Conservation (phyloP, 2,329 filamentous ascomycete genomes). For the Colletotrichum zoysiae region DNA sequence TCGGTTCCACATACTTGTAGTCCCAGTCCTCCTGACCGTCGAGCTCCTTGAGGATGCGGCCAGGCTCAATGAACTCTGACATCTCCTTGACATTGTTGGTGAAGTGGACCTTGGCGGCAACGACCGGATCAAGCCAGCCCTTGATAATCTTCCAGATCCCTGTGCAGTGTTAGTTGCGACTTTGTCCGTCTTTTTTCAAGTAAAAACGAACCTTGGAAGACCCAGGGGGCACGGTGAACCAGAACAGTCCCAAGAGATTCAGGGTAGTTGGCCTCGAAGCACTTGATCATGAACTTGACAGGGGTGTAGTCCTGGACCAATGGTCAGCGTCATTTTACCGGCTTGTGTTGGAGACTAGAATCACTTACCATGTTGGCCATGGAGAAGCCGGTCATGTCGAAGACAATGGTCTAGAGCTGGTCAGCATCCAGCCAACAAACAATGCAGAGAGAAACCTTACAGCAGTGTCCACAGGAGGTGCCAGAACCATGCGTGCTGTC, state of each 20-base stretch:
- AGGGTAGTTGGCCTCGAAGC: slow-evolving; percentile 98
- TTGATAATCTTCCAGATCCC: slow-evolving; percentile 97
- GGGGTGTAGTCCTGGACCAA: slow-evolving; percentile 82
- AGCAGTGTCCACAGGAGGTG: slow-evolving; percentile 87
- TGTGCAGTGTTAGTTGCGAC: slow-evolving; percentile 48
- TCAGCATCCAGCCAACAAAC: slow-evolving; percentile 6
- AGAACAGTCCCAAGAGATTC: slow-evolving; percentile 91
- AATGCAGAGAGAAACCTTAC: slow-evolving; percentile 66
- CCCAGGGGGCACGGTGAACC: slow-evolving; percentile 96
- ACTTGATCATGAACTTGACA: slow-evolving; percentile 99
- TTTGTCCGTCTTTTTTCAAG: slow-evolving; percentile 18
- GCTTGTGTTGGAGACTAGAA: neutral
- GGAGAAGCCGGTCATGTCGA: slow-evolving; percentile 95
- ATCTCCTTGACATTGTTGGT: slow-evolving; percentile 86
- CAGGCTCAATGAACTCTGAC: slow-evolving; percentile 77
- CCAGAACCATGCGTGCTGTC: slow-evolving; percentile 86
- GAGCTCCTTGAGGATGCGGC: slow-evolving; percentile 83
- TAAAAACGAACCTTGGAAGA: slow-evolving; percentile 82
- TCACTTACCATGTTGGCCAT: slow-evolving; percentile 88
- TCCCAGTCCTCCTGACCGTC: slow-evolving; percentile 88
- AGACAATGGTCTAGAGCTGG: slow-evolving; percentile 79
- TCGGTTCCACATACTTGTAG: slow-evolving; percentile 85
- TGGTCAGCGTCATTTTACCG: slow-evolving; percentile 41
- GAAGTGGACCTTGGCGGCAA: slow-evolving; percentile 94
- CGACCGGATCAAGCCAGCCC: slow-evolving; percentile 96